These are phyloP conservation scores for Voacanga thouarsii DNA, from an alignment of 257 asterid species.

Conservation along the genomic window DNA sequence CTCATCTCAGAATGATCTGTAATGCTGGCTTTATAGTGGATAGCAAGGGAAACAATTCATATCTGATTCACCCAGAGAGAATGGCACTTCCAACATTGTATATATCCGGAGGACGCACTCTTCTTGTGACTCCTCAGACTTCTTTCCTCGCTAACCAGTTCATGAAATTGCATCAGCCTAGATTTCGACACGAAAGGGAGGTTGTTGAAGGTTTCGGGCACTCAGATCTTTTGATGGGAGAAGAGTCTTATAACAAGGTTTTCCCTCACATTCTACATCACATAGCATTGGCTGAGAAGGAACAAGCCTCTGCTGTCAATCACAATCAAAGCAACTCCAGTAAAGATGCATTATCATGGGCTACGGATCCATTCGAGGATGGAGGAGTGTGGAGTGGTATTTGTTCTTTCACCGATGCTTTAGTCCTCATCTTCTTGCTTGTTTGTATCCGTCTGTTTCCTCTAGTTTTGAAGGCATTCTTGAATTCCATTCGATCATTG, in stretches of 20 bases:
- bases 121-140: conserved; percentile 45
- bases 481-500: background rate
- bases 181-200: conserved; percentile 43
- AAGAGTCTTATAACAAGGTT: conserved; percentile 34
- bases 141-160: conserved; percentile 52
- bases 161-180: conserved; percentile 59
- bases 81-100: conserved; percentile 46
- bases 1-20: conserved; percentile 49
- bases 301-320: background rate
- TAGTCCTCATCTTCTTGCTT: conserved; percentile 15
- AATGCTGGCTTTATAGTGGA: conserved; percentile 48
- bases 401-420: conserved; percentile 9
- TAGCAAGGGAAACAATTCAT: conserved; percentile 31
- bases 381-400: conserved; percentile 14
- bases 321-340: background rate
- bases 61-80: conserved; percentile 50
- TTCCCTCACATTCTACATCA: conserved; percentile 41
- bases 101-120: conserved; percentile 42
- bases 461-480: background rate
- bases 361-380: conserved; percentile 35
- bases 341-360: conserved; percentile 41
- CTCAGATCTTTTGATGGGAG: conserved; percentile 53
- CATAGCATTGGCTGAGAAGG: conserved; percentile 39
- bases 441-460: background rate
- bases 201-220: conserved; percentile 56